Base-by-base conservation (phyloP, 2,329 filamentous ascomycete species). In the Polychaeton citri region DNA sequence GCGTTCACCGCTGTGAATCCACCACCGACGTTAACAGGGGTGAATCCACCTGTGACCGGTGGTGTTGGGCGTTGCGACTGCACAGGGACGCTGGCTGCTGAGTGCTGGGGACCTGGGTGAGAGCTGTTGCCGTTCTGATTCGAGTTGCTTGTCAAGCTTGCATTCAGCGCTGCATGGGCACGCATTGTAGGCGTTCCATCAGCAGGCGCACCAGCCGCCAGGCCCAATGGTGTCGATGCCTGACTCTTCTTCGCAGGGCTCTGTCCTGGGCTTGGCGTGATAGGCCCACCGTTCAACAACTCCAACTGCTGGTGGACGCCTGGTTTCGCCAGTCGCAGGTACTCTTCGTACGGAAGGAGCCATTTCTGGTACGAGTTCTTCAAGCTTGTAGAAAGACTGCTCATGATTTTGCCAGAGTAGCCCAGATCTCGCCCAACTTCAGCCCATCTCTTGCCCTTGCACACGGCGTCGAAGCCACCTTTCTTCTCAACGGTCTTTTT, bases 371-470 rank as follows among this genome's bases (percentile, higher is more conserved):
- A 98, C 0, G 90, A 96, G 59, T 98, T 98, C 59, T 96, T 98
- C 30, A 98, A 71, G 4, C 90, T 96, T 0, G 90, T 98, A 5
- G 90, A 98, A 32, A 98, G 66, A 6, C 90, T 96, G 2, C 88
- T 96, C 90, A 98, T 98, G 44, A 98, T 98, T 66, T 98, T 98
- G 55, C 90, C 90, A 54, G 88, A 96, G 61, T 98, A 98, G 37
- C 90, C 90, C 33, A 98, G 65, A 56, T 96, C 90, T 52, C 90
- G 78, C 21, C 90, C 90, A 49, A 98, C 96, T 59, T 98, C 90
- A 12, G 90, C 90, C 90, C 90, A 98, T 64, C 96, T 96, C 64
- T 98, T 98, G 38, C 80, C 72, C 61, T 94, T 95, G 70, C 90
- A 98, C 31, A 98, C 90, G 53, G 83, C 83, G 37, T 95, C 87